Evolutionary conservation across 2,329 filamentous ascomycete genomes (phyloP), one percentile per base, ranked within the genome.

Genomic region (Phaeosphaeriaceae sp.): DNA sequence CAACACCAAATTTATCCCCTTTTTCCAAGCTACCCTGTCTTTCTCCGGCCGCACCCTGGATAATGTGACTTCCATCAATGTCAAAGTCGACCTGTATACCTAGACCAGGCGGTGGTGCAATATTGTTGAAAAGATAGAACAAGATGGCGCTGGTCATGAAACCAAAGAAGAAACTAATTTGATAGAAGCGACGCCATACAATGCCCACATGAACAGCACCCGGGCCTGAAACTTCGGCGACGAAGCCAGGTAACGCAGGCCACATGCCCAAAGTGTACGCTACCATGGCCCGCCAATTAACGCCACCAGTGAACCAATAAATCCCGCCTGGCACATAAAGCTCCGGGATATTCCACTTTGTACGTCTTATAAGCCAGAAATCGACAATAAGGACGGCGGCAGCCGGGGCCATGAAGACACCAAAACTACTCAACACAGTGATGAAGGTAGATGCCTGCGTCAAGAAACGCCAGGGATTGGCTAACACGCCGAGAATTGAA

Each of bases 341-440:
- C 16, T 68, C 59, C 6, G 61, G 58, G 13, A 67, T 52, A 26
- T 61, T 58, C 55, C 61, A 67, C 16, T 50, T 50, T 17, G 47
- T 39, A 9, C 47, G 48, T 3, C 65, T 47, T 4, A 68, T 46
- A 34, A 67, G 30, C 56, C 58, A 64, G 52, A 63, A 67, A 52
- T 68, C 64, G 28, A 58, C 58, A 7, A 61, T 48, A 13, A 61
- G 28, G 18, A 67, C 58, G 2, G 47, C 59, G 2, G 60, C 60
- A 13, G 52, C 48, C 3, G 66, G 66, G 6, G 45, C 34, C 45
- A 68, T 54, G 48, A 68, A 68, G 26, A 68, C 58, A 7, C 60
- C 59, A 39, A 63, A 68, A 6, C 48, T 52, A 38, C 53, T 60
- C n/a, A 68, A 50, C 9, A 67, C 64, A 8, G 60, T 63, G 18